phyloP scores from a whole-genome alignment of 192 early-diverging fungal genomes.

The Rhizophagus clarus region DNA sequence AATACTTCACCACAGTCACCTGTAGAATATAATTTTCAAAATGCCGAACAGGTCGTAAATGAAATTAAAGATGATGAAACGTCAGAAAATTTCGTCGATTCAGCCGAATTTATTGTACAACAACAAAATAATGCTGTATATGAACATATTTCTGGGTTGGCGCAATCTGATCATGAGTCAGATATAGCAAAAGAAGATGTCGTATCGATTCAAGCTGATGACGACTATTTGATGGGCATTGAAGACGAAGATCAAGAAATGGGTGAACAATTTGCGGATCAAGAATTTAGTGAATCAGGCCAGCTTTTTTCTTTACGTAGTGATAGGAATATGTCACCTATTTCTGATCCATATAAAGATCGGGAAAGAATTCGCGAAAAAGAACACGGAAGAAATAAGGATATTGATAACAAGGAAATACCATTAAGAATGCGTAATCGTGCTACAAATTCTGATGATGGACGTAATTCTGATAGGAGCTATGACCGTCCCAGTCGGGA shows the following conservation, averaged over 20 bases:
- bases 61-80: background rate
- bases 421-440: background rate
- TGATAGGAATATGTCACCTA: background rate
- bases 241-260: constrained; percentile 2
- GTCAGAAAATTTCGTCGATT: background rate
- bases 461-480: constrained; percentile 13
- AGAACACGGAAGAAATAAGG: background rate
- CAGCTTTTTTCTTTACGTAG: background rate
- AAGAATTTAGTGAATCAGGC: background rate
- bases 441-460: constrained; percentile 6
- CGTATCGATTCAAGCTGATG: constrained; percentile 24
- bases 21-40: background rate
- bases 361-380: constrained; percentile 3
- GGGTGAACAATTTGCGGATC: background rate
- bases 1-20: background rate
- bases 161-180: constrained; percentile 11
- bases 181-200: constrained; percentile 29
- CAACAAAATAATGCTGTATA: background rate
- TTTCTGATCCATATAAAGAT: background rate
- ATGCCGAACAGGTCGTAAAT: background rate
- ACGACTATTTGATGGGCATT: background rate
- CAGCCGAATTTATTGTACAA: background rate
- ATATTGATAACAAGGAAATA: constrained; percentile 5
- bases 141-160: background rate
- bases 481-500: constrained; percentile 7